Evolutionary conservation across 2,329 filamentous ascomycete genomes (phyloP).

Genomic region (Aspergillus phoenicis): DNA sequence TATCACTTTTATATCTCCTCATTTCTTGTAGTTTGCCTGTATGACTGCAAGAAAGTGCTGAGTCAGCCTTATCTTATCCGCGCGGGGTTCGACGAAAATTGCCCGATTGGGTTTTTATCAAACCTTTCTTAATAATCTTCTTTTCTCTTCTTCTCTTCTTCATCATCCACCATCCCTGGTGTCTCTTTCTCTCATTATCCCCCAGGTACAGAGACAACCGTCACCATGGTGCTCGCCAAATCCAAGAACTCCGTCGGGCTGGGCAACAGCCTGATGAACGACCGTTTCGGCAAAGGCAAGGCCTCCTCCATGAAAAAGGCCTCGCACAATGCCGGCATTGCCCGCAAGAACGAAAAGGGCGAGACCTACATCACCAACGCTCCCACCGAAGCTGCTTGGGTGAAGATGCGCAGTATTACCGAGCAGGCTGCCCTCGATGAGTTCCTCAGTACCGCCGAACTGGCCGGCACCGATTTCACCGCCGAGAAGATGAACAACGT

Average conservation of each 20-base stretch:
- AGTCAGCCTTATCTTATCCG: conserved; percentile 33
- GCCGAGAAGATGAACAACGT: conserved; percentile 99
- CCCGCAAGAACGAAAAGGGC: conserved; percentile 72
- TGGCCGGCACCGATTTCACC: conserved; percentile 98
- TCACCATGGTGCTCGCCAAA: conserved; percentile 76
- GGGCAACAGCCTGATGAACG: conserved; percentile 98
- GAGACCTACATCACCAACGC: conserved; percentile 91
- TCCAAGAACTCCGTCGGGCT: conserved; percentile 94
- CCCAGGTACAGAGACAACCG: conserved; percentile 13
- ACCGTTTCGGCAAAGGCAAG: conserved; percentile 93
- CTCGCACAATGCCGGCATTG: conserved; percentile 65
- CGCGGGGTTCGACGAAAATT: conserved; percentile 19
- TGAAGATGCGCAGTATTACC: conserved; percentile 99
- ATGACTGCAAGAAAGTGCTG: conserved; percentile 15
- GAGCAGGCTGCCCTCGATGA: conserved; percentile 96
- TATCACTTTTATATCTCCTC: neutral
- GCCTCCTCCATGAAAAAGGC: conserved; percentile 77
- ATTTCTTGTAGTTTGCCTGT: neutral
- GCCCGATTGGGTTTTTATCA: conserved; percentile 12
- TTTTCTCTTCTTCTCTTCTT: conserved; percentile 5
- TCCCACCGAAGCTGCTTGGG: conserved; percentile 88
- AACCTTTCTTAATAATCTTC: conserved; percentile 21
- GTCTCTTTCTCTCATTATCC: neutral
- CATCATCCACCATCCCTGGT: neutral
- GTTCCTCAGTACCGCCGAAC: conserved; percentile 90